Evolutionary conservation across 495 filamentous ascomycete species (phyloP).

Genomic region (Aspergillus funiculosus): DNA sequence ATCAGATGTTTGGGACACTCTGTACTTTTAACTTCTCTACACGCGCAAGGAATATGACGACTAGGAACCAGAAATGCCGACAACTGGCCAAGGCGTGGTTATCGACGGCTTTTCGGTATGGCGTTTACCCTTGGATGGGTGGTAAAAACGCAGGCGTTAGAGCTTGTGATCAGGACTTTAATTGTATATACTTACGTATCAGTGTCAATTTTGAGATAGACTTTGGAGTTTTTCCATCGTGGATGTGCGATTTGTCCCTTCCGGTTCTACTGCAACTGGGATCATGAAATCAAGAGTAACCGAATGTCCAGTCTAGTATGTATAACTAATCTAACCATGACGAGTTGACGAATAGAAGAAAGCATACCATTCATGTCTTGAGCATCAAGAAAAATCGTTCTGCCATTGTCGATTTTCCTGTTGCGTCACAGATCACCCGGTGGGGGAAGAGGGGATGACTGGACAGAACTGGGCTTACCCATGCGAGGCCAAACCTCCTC

Average conservation of each 20-base stretch:
- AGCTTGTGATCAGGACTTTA: constrained; percentile 18
- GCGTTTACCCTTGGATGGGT: constrained; percentile 11
- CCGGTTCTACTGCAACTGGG: too few relatives aligned
- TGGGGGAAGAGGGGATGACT: too few relatives aligned
- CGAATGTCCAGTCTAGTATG: too few relatives aligned
- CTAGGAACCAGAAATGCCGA: constrained; percentile 1
- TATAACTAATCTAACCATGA: too few relatives aligned
- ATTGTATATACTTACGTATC: constrained; percentile 25
- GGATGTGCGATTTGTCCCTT: background rate
- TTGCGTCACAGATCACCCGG: too few relatives aligned
- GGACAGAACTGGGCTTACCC: too few relatives aligned
- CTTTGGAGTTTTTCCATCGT: constrained; percentile 9
- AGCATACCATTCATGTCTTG: too few relatives aligned
- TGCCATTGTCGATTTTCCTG: too few relatives aligned
- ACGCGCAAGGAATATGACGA: constrained; percentile 3
- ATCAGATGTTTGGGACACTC: constrained; percentile 3
- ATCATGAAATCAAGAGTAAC: too few relatives aligned
- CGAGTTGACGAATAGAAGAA: too few relatives aligned
- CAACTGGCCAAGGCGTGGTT: background rate
- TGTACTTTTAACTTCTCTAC: constrained; percentile 12
- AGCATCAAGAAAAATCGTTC: too few relatives aligned
- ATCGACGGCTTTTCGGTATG: constrained; percentile 8
- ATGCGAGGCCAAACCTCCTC: too few relatives aligned
- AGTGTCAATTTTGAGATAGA: constrained; percentile 21
- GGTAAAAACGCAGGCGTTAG: constrained; percentile 15